Evolutionary conservation across 2,329 filamentous ascomycete species (phyloP), one percentile per base, ranked within the genome.

Genomic region (Neoscytalidium dimidiatum): DNA sequence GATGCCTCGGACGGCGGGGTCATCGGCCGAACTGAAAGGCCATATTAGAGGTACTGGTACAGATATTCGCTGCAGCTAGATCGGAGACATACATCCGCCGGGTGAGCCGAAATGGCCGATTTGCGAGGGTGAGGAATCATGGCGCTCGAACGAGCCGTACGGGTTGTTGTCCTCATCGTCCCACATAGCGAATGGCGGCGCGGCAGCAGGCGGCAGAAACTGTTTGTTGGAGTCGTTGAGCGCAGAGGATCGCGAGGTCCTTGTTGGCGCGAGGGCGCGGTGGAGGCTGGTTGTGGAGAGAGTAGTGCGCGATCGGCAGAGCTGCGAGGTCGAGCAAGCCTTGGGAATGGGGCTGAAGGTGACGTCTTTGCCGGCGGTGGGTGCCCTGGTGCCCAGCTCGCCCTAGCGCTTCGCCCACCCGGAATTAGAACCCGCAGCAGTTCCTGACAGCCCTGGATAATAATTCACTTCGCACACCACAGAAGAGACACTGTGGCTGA

Each of bases 101-200:
- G 77, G 77, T 14, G 78, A 79, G 64, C 71, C 71, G 66, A 77
- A 77, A 71, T 68, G 81, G 77, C 73, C 73, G 28, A 65, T 79
- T 33, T 90, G 90, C 29, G 90, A 92, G 51, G 88, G 85, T 76
- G 90, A 88, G 67, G 91, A 92, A 78, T 96, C 92, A 72, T 92
- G 88, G 72, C 91, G 90, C 78, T 95, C 92, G 82, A 96, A 97
- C 78, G 92, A 94, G 73, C 93, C 94, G 75, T 98, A 97, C 4
- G 94, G 94, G 78, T 98, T 98, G 81, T 98, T 98, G 76, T 98
- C 92, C 81, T 98, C 94, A 83, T 98, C 94, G 85, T 97, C 96
- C 94, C 94, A 98, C 94, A 98, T 98, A 71, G 44, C 51, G 62
- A 51, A 58, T 35, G 26, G 41, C 14, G 29, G 51, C 58, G 58